phyloP scores from a whole-genome alignment of 2,329 filamentous ascomycete genomes.

The Arthrocladium fulminans region DNA sequence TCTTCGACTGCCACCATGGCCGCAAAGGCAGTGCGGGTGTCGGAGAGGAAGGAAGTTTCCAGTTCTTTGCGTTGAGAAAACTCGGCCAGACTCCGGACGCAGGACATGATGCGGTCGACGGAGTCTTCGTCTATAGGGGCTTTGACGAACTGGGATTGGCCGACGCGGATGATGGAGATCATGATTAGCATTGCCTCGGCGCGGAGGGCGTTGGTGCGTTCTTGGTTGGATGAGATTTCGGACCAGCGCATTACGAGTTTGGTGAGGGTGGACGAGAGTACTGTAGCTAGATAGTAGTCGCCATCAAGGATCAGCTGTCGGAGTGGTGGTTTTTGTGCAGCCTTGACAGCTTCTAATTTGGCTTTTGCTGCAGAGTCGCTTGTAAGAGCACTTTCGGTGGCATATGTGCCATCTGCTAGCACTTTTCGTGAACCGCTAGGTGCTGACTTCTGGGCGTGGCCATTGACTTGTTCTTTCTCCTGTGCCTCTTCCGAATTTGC shows the following conservation, averaged over 20 bases:
- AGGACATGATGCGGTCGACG: conserved; percentile 97
- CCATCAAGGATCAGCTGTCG: conserved; percentile 92
- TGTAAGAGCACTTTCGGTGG: conserved; percentile 90
- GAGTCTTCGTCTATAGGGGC: conserved; percentile 96
- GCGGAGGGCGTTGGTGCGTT: conserved; percentile 84
- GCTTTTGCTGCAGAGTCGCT: conserved; percentile 84
- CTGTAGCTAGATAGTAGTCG: conserved; percentile 91
- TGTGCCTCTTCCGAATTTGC: conserved; percentile 56
- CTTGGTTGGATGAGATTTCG: conserved; percentile 76
- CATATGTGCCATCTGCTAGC: conserved; percentile 92
- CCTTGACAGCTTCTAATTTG: conserved; percentile 90
- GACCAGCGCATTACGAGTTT: conserved; percentile 97
- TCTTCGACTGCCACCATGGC: conserved; percentile 97
- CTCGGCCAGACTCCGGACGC: conserved; percentile 82
- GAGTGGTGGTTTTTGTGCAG: conserved; percentile 89
- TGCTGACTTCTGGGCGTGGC: conserved; percentile 63
- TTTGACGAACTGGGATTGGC: conserved; percentile 98
- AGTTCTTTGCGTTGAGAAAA: conserved; percentile 84
- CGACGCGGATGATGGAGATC: conserved; percentile 96
- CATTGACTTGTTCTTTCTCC: conserved; percentile 61
- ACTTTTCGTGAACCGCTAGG: conserved; percentile 69
- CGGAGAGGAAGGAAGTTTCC: conserved; percentile 84
- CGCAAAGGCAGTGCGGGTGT: conserved; percentile 90
- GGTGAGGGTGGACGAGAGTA: conserved; percentile 89
- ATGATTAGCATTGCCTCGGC: conserved; percentile 99